Percentiles rank a stretch among this genome's conserved stretches.
Conservation (phyloP, 805 yeast genomes). For the Candida hispaniensis region DNA sequence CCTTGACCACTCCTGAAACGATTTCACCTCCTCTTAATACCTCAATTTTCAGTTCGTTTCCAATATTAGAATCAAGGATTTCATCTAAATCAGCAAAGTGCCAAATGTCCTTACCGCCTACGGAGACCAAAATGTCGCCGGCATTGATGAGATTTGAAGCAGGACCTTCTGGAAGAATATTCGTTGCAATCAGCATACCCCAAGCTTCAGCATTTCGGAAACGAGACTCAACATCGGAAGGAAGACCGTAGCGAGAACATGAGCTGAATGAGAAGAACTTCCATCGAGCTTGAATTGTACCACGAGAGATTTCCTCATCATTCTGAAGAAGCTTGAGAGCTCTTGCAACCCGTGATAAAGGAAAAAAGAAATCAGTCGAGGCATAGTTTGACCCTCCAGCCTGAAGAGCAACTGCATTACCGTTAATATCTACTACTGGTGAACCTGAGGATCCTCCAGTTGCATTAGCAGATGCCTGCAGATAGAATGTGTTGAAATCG, state of each 20-base stretch:
- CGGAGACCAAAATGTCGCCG: conserved; percentile 73
- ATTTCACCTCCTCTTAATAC: conserved; percentile 69
- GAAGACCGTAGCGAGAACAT: conserved; percentile 77
- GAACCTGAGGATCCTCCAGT: conserved; percentile 95
- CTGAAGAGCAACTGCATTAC: conserved; percentile 80
- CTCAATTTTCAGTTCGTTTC: conserved; percentile 41
- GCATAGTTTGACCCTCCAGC: conserved; percentile 92
- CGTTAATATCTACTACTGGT: conserved; percentile 86
- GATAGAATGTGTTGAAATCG: conserved; percentile 88
- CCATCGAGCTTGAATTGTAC: conserved; percentile 91
- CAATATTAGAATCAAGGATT: conserved; percentile 63
- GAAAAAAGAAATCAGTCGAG: conserved; percentile 85
- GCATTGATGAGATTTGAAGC: conserved; percentile 51
- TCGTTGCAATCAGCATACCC: conserved; percentile 74
- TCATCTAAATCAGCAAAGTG: conserved; percentile 76
- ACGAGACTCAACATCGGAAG: conserved; percentile 56
- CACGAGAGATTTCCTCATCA: conserved; percentile 57
- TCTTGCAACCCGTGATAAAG: conserved; percentile 70
- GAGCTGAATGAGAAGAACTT: conserved; percentile 76
- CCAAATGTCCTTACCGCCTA: conserved; percentile 53
- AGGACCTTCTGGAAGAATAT: conserved; percentile 77
- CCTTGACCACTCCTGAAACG: conserved; percentile 38
- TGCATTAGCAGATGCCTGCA: conserved; percentile 93
- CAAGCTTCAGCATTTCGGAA: conserved; percentile 67
- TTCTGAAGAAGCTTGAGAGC: conserved; percentile 67